Percentiles rank a stretch among this genome's conserved stretches.
These are phyloP conservation scores for Corylus heterophylla DNA, from an alignment of 306 rosid species.

Conservation along the genomic window DNA sequence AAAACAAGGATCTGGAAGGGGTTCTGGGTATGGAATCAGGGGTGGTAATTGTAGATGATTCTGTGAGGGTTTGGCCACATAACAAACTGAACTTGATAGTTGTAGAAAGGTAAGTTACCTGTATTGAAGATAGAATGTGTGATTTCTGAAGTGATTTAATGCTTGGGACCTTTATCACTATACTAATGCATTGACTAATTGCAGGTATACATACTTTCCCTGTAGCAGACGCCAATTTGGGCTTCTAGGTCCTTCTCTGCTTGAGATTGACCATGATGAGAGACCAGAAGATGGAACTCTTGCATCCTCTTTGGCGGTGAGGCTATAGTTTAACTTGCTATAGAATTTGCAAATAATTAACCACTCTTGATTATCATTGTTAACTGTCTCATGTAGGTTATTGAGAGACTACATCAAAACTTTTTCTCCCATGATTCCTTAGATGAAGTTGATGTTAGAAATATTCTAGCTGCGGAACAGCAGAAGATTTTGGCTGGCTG, in stretches of 20 bases:
- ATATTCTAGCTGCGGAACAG: conserved; percentile 85
- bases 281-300: conserved; percentile 90
- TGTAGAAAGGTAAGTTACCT: conserved; percentile 79
- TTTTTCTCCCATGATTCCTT: conserved; percentile 72
- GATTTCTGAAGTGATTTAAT: conserved; percentile 13
- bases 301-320: conserved; percentile 89
- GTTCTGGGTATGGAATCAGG: conserved; percentile 98
- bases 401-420: conserved; percentile 78
- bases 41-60: conserved; percentile 93
- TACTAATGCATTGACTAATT: conserved; percentile 14
- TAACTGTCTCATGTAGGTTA: conserved; percentile 56
- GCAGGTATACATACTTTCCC: conserved; percentile 93
- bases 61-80: conserved; percentile 99
- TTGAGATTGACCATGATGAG: conserved; percentile 93
- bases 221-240: conserved; percentile 98
- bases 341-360: conserved; percentile 8
- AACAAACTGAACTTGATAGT: conserved; percentile 93
- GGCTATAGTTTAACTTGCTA: conserved; percentile 18
- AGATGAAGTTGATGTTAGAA: conserved; percentile 93
- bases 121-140: conserved; percentile 8
- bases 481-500: conserved; percentile 83
- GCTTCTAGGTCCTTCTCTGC: conserved; percentile 92
- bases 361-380: conserved; percentile 27
- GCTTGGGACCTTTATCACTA: not conserved
- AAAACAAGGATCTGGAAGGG: conserved; percentile 96